Base-by-base conservation (phyloP, 2,329 filamentous ascomycete species). In the Ceratocystiopsis sp. region DNA sequence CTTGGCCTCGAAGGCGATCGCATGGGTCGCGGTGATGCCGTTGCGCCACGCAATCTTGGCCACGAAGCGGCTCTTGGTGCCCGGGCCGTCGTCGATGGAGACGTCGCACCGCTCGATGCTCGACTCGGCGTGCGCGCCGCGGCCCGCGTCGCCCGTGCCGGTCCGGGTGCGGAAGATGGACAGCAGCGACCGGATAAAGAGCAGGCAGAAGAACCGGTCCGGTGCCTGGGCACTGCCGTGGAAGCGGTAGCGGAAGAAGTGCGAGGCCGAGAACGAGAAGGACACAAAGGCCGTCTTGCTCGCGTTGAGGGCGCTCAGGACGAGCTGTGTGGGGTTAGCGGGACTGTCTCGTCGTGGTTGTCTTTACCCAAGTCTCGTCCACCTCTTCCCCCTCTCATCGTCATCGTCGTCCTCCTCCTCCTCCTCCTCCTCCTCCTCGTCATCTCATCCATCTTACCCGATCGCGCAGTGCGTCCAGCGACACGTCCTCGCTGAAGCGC, bases 401-500 rank as follows among this genome's bases (percentile, higher is more conserved):
- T 21, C 21, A 21, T 21, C 21, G 21, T 21, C 21, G n/a, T 21
- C 21, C 4, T 21, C 25, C 9, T 29, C 25, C 6, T 10, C 25
- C 25, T 4, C 19, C 8, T 49, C 19, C 19, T 21, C 25, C 2
- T 29, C 25, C 5, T 29, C 25, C 2, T 29, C 25, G 7, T 11
- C 25, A 11, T 29, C 25, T 8, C 25, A 8, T 29, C 25, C 25
- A 29, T 29, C 25, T 29, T 18, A 9, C 49, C 57, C 71, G 74
- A 53, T 84, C 78, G 49, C 69, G 73, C 51, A 71, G 69, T 33
- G 80, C 79, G 58, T 87, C 83, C 36, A 89, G 67, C 21, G 75
- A 81, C 17, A 89, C 81, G 38, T 80, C 74, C 52, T 89, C 83
- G 57, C 78, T 82, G 62, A 89, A 87, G 59, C 84, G 85, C 54